phyloP scores from a whole-genome alignment of 129 eudicot species.

The Rutidosis leptorrhynchoides region DNA sequence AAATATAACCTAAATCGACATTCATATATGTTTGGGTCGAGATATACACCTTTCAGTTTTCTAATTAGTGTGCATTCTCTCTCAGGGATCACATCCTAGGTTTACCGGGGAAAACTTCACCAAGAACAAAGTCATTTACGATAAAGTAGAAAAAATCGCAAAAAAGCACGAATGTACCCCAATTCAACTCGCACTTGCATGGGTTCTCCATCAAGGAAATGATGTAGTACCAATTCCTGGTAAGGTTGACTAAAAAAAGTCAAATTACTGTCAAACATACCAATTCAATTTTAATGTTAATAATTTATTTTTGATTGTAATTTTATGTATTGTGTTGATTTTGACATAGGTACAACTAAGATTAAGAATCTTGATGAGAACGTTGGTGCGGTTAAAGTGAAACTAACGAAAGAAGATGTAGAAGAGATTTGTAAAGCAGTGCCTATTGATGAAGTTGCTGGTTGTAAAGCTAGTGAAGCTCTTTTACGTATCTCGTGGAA shows the following conservation, averaged over 20 bases:
- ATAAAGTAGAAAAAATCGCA: slow-evolving; percentile 41
- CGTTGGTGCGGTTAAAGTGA: slow-evolving; percentile 38
- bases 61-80: not conserved
- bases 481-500: slow-evolving; percentile 31
- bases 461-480: slow-evolving; percentile 32
- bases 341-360: slow-evolving; percentile 51
- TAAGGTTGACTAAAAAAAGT: slow-evolving; percentile 21
- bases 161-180: slow-evolving; percentile 49
- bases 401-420: slow-evolving; percentile 41
- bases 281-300: not conserved
- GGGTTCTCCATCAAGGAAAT: slow-evolving; percentile 64
- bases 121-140: slow-evolving; percentile 44
- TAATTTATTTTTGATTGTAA: not conserved
- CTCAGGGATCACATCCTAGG: slow-evolving; percentile 50
- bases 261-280: not conserved
- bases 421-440: slow-evolving; percentile 39
- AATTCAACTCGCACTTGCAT: slow-evolving; percentile 64
- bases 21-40: not conserved
- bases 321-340: not conserved
- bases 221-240: slow-evolving; percentile 57
- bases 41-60: not conserved
- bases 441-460: slow-evolving; percentile 44
- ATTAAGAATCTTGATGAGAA: slow-evolving; percentile 51
- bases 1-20: not conserved
- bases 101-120: slow-evolving; percentile 46